Evolutionary conservation across 2,329 filamentous ascomycete species (phyloP), one percentile per base, ranked within the genome.

Genomic region (Mycosphaerella sp.): DNA sequence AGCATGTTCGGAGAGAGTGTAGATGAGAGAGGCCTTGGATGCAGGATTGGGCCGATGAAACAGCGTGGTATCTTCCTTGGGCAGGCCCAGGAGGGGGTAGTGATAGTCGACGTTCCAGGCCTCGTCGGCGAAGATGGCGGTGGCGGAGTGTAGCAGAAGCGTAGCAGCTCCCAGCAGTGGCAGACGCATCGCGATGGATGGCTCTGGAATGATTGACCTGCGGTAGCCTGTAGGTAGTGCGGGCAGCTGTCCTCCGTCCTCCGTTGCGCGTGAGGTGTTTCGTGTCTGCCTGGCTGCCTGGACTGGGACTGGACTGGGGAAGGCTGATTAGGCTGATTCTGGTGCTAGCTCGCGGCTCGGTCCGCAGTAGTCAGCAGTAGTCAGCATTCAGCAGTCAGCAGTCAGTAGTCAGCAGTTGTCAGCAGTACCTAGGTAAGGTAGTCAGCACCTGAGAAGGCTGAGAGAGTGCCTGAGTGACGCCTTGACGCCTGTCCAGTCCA

Each of bases 21-120:
- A 98, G 49, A 98, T 79, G 38, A 98, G 79, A 51, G 88, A 92
- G 36, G 91, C 91, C 71, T 88, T 89, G 59, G 92, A 91, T 62
- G 85, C 82, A 59, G 82, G 79, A 66, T 86, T 80, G 39, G 93
- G 92, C 63, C 85, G 86, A 74, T 96, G 89, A 81, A 97, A 97
- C 80, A 97, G 95, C 63, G 92, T 96, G 57, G 89, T 87, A 59
- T 88, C 82, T 69, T 82, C 77, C 69, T 86, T 86, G 51, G 93
- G 90, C 38, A 88, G 74, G 66, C 93, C 93, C 66, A 98, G 77
- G 46, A 97, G 84, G 61, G 88, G 83, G 75, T 95, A 84, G 74
- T 97, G 92, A 75, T 90, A 97, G 74, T 98, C 93, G 70, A 95
- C 82, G 65, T 89, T 81, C 75, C 85, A 91, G 62, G 95, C 90